Percentiles rank a stretch among this genome's conserved stretches.
phyloP scores from a whole-genome alignment of 2,329 filamentous ascomycete genomes.

The Rhynchosporium graminicola region DNA sequence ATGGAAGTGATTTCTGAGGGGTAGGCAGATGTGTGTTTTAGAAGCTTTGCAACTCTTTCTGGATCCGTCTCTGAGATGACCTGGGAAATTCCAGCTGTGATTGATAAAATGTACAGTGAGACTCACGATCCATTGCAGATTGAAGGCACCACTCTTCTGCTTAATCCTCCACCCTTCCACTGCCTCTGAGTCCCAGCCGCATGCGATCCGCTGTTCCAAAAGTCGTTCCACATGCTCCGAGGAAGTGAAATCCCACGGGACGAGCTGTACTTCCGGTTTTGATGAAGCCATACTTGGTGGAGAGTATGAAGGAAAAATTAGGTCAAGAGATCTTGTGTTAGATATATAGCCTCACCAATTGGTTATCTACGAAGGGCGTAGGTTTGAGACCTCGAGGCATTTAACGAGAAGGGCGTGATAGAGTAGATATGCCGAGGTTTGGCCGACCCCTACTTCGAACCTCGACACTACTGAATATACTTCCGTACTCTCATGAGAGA shows the following conservation, averaged over 20 bases:
- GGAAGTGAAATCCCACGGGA: conserved; percentile 49
- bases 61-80: conserved; percentile 27
- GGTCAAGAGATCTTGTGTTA: neutral
- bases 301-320: neutral
- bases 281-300: neutral
- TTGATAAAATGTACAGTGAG: neutral
- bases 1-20: conserved; percentile 28
- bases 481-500: neutral
- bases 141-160: conserved; percentile 29
- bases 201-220: conserved; percentile 48
- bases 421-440: conserved; percentile 10
- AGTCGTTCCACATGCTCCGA: conserved; percentile 46
- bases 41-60: conserved; percentile 25
- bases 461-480: neutral
- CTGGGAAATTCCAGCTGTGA: conserved; percentile 19
- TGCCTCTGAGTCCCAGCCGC: conserved; percentile 47
- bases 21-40: conserved; percentile 26
- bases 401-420: conserved; percentile 8
- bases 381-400: neutral
- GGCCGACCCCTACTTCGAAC: neutral
- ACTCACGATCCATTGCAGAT: conserved; percentile 35
- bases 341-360: neutral
- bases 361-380: neutral
- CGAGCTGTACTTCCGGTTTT: conserved; percentile 40
- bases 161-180: conserved; percentile 36